These are phyloP conservation scores for Cardamine resedifolia DNA, from an alignment of 345 rosid genomes.

Conservation along the genomic window DNA sequence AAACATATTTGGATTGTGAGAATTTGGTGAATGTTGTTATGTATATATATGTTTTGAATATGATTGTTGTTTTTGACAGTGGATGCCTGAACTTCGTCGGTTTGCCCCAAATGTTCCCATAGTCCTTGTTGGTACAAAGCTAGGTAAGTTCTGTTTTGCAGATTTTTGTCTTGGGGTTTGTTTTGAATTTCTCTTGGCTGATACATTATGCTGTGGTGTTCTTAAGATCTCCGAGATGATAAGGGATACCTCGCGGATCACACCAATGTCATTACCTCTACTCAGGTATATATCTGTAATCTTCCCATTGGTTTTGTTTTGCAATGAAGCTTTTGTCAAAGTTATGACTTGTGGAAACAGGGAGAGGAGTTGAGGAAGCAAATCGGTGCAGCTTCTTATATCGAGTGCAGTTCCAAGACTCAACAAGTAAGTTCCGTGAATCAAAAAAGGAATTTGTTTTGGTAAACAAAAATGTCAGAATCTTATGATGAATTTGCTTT, in stretches of 20 bases:
- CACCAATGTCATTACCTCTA: conserved; percentile 64
- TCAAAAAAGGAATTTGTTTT: neutral
- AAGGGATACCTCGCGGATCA: conserved; percentile 69
- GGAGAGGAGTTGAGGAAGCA: conserved; percentile 96
- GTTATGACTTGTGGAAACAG: conserved; percentile 38
- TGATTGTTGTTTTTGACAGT: conserved; percentile 51
- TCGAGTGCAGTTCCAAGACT: conserved; percentile 96
- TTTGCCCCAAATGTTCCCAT: conserved; percentile 96
- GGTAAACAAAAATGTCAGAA: neutral
- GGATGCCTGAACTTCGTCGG: conserved; percentile 98
- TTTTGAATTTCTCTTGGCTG: neutral
- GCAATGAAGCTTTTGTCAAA: conserved; percentile 6
- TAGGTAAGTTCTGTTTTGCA: conserved; percentile 48
- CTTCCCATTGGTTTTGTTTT: neutral
- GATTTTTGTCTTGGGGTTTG: neutral
- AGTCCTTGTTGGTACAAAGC: conserved; percentile 94
- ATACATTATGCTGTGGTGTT: neutral
- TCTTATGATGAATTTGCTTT: conserved; percentile 13
- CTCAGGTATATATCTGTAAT: conserved; percentile 52
- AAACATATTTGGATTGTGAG: neutral
- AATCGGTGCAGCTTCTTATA: conserved; percentile 95
- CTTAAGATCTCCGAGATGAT: conserved; percentile 84
- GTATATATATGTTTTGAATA: neutral
- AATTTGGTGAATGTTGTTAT: conserved; percentile 4
- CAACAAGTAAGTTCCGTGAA: conserved; percentile 62